phyloP scores from a whole-genome alignment of 2,329 filamentous ascomycete genomes.

The Neopestalotiopsis sp. region DNA sequence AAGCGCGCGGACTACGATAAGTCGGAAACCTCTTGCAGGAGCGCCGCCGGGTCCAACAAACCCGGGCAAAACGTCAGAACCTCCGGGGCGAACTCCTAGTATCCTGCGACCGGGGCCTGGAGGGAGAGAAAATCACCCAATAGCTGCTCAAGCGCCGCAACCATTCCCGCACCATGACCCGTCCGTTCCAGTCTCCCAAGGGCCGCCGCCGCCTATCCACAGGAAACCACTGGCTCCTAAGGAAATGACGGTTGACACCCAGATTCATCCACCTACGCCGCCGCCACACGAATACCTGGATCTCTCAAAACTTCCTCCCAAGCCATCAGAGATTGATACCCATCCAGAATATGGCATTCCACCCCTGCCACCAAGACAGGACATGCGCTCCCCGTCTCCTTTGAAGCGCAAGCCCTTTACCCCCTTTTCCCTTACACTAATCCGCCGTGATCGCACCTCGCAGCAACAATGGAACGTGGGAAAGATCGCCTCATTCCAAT shows the following conservation, averaged over 20 bases:
- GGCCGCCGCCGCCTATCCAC: background rate
- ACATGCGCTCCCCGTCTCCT: conserved; percentile 40
- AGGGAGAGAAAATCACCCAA: background rate
- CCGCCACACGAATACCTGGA: background rate
- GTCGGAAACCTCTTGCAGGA: conserved; percentile 55
- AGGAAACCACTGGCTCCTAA: conserved; percentile 1
- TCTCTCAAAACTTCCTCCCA: conserved; percentile 2
- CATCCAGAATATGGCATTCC: conserved; percentile 11
- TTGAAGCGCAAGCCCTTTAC: conserved; percentile 40
- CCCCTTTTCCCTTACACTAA: conserved; percentile 65
- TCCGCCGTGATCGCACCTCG: conserved; percentile 73
- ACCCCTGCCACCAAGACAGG: conserved; percentile 23
- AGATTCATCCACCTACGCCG: background rate
- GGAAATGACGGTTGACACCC: conserved; percentile 8
- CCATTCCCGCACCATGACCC: background rate
- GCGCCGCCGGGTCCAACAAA: background rate
- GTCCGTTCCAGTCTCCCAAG: background rate
- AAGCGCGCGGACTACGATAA: conserved; percentile 45
- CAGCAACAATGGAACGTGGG: conserved; percentile 79
- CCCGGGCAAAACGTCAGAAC: conserved; percentile 17
- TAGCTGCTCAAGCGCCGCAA: background rate
- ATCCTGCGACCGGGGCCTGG: background rate
- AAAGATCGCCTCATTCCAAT: conserved; percentile 61
- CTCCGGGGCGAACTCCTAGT: conserved; percentile 14
- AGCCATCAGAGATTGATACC: conserved; percentile 5